Base-by-base conservation (phyloP, 164 flowering plant species). In the Chimonanthus praecox region DNA sequence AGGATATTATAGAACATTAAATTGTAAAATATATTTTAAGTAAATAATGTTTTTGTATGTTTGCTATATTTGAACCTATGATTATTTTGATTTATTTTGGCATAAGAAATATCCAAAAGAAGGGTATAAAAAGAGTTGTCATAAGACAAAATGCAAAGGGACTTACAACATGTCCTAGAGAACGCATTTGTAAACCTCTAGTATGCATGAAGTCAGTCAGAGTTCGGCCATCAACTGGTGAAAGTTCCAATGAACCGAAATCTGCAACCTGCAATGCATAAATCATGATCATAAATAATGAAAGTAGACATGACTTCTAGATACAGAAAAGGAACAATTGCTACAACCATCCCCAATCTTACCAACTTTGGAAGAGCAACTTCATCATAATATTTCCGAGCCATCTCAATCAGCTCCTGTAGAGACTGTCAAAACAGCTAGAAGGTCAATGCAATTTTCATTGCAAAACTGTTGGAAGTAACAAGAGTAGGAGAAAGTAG, bases 181-280 rank as follows among this genome's bases (percentile, higher is more conserved):
- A 95, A 60, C 92, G 89, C 99, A 95, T 95, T 78, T 90, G 87
- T 50, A 95, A 94, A 75, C 99, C 99, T 84, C 99, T 90, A 60
- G 99, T 93, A 73, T 95, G 99, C 99, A 95, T 93, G 82, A 95
- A 95, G 84, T 95, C 99, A 58, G 99, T 95, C 47, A 95, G 75
- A 70, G 99, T 95, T 71, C 99, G 88, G 9, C 99, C 99, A 88
- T 95, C 99, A 79, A 95, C 99, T 47, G 99, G 99, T 49, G 99
- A 95, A 64, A 95, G 94, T 81, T 95, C 99, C 86, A 95, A 78
- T 8, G 99, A 95, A 75, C 98, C 98, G 89, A 95, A 95, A 85
- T 95, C 99, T 74, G 97, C 94, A 75, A 95, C 99, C 99, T 95
- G 85, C 65, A 74, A 67, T 68, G 49, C 47, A 71, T 54, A 21